A percentile compares a stretch with the other conserved stretches of the same genome.
Conservation (phyloP, 768 basidiomycete species). For the Suillus weaverae region DNA sequence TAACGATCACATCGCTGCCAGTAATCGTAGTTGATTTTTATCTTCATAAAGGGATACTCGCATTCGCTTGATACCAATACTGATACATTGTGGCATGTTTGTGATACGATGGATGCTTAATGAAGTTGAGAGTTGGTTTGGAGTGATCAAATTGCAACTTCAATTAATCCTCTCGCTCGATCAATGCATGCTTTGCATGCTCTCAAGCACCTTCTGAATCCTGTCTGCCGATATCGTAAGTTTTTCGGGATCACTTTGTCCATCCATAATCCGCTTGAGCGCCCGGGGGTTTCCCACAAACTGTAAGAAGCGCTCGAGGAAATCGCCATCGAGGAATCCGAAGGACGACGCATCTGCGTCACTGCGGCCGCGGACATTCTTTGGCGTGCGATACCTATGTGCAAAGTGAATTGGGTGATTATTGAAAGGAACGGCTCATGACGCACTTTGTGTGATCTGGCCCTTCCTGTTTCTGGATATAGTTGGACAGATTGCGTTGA, state of each 20-base stretch:
- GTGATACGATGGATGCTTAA: conserved; percentile 12
- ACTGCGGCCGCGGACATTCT: conserved; percentile 51
- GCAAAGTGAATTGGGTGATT: conserved; percentile 2
- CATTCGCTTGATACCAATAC: conserved; percentile 8
- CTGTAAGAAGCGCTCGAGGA: conserved; percentile 67
- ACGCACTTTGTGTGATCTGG: conserved; percentile 61
- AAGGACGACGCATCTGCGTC: conserved; percentile 57
- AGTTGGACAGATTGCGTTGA: conserved; percentile 69
- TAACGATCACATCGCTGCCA: not conserved
- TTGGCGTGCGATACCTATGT: conserved; percentile 69
- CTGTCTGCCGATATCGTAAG: conserved; percentile 42
- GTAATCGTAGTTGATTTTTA: not conserved
- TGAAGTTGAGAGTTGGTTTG: not conserved
- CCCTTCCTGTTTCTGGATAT: conserved; percentile 53
- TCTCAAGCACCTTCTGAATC: conserved; percentile 45
- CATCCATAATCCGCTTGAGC: conserved; percentile 54
- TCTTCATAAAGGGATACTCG: not conserved
- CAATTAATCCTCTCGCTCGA: not conserved
- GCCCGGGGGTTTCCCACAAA: conserved; percentile 39
- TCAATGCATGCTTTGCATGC: conserved; percentile 58
- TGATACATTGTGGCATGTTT: conserved; percentile 19
- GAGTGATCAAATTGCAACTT: not conserved
- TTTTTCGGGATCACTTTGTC: conserved; percentile 58
- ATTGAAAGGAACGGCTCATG: not conserved
- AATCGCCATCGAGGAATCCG: conserved; percentile 89